Conservation (phyloP, 768 basidiomycete species). For the Lactarius hengduanensis region DNA sequence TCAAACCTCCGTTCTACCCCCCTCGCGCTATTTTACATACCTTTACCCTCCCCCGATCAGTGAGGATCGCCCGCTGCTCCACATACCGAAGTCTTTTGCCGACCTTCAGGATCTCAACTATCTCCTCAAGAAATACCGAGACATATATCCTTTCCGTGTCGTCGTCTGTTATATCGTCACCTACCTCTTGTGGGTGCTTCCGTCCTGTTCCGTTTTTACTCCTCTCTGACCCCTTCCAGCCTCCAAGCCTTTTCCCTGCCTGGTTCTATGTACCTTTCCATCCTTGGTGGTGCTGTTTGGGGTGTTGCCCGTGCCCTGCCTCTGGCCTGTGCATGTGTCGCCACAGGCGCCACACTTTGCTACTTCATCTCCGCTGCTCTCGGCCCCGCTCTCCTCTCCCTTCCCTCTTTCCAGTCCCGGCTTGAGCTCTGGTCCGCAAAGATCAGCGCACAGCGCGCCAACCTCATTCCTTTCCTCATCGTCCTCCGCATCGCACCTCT, state of each 20-base stretch:
- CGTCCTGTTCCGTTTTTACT: constrained; percentile 17
- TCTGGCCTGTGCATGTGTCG: constrained; percentile 90
- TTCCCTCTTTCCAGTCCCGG: constrained; percentile 80
- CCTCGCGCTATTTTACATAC: constrained; percentile 8
- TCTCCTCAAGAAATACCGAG: constrained; percentile 88
- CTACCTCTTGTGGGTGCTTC: constrained; percentile 80
- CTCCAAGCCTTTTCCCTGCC: constrained; percentile 96
- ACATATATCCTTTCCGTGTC: constrained; percentile 82
- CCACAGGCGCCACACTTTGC: constrained; percentile 86
- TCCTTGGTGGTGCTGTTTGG: constrained; percentile 95
- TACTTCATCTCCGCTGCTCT: constrained; percentile 90
- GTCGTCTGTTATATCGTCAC: constrained; percentile 84
- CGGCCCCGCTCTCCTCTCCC: constrained; percentile 84
- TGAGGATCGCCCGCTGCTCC: constrained; percentile 70
- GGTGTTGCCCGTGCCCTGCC: constrained; percentile 83
- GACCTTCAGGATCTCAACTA: constrained; percentile 83
- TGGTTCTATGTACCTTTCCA: constrained; percentile 97
- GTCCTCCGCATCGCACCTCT: constrained; percentile 93
- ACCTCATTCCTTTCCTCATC: constrained; percentile 89
- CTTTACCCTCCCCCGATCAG: constrained; percentile 41
- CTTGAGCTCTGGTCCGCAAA: constrained; percentile 81
- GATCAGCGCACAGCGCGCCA: constrained; percentile 75
- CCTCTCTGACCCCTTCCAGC: constrained; percentile 42
- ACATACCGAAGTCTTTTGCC: constrained; percentile 84
- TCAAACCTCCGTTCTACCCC: constrained; percentile 27